These are phyloP conservation scores for Stachybotrys chlorohalonatus DNA, from an alignment of 2,329 filamentous ascomycete species.

Conservation along the genomic window DNA sequence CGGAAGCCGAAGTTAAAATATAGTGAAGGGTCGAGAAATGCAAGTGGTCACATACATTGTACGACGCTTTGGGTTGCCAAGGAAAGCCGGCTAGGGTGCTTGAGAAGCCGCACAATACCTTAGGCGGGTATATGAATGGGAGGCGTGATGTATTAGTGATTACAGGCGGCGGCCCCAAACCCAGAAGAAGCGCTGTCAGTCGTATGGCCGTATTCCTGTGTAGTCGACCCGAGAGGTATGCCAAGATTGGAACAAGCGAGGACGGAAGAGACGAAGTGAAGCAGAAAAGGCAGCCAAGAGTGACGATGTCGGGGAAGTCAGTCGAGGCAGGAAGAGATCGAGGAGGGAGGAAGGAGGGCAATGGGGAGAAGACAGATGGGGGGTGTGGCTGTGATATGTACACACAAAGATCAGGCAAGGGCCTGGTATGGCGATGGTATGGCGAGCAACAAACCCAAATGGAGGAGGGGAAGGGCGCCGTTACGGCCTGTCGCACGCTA, in stretches of 20 bases:
- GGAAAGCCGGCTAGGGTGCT: background rate
- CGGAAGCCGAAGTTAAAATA: background rate
- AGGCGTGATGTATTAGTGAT: background rate
- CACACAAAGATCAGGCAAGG: background rate
- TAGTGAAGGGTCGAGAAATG: background rate
- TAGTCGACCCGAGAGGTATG: background rate
- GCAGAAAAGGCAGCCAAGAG: constrained; percentile 6
- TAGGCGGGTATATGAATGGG: background rate
- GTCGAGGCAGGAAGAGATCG: constrained; percentile 7
- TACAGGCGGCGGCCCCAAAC: background rate
- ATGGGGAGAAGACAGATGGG: background rate
- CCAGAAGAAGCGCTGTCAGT: background rate
- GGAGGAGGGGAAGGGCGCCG: background rate
- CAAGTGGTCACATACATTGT: background rate
- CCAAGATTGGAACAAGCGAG: background rate
- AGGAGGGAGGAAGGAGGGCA: background rate
- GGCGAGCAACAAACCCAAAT: background rate
- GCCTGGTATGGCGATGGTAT: background rate
- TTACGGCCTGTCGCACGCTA: background rate
- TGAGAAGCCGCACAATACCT: background rate
- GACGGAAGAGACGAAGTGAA: constrained; percentile 5
- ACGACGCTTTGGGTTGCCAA: background rate
- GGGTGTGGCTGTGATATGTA: background rate
- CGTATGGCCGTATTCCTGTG: background rate
- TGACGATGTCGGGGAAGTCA: constrained; percentile 7